Conservation (phyloP, 2,329 filamentous ascomycete species). For the Cladosporium sp. region DNA sequence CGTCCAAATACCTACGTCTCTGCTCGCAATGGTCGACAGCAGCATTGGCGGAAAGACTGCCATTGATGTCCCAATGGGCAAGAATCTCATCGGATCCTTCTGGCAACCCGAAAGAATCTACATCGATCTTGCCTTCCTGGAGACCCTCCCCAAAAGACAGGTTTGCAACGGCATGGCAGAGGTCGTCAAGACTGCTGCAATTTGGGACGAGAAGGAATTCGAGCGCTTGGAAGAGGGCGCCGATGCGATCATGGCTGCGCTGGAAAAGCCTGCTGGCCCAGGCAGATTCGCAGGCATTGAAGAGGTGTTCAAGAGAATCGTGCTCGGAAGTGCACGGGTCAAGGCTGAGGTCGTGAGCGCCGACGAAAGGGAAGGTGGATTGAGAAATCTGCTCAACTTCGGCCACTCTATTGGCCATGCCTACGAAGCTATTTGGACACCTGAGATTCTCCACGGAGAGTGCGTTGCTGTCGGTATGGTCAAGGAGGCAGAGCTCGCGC, state of each 20-base stretch:
- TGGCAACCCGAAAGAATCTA: slow-evolving; percentile 95
- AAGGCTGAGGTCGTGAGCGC: slow-evolving; percentile 93
- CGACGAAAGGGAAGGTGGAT: slow-evolving; percentile 88
- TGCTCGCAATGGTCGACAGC: slow-evolving; percentile 96
- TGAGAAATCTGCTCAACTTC: slow-evolving; percentile 94
- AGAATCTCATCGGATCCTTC: slow-evolving; percentile 93
- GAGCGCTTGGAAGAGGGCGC: slow-evolving; percentile 78
- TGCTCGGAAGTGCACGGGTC: slow-evolving; percentile 83
- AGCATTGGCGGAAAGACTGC: slow-evolving; percentile 98
- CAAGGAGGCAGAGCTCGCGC: slow-evolving; percentile 89
- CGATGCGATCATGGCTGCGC: slow-evolving; percentile 66
- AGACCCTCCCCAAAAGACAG: slow-evolving; percentile 81
- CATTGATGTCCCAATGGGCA: slow-evolving; percentile 92
- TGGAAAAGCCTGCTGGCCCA: slow-evolving; percentile 56
- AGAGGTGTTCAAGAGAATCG: slow-evolving; percentile 54
- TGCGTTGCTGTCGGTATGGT: slow-evolving; percentile 98
- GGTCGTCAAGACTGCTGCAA: slow-evolving; percentile 80
- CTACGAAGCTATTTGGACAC: slow-evolving; percentile 90
- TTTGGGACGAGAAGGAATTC: slow-evolving; percentile 89
- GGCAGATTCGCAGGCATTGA: slow-evolving; percentile 65
- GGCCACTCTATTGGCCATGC: slow-evolving; percentile 98
- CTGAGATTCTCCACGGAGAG: slow-evolving; percentile 92
- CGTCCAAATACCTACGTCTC: slow-evolving; percentile 91
- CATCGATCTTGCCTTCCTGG: slow-evolving; percentile 86
- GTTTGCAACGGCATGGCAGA: slow-evolving; percentile 99